Evolutionary conservation across 2,329 filamentous ascomycete species (phyloP), one percentile per base, ranked within the genome.

Genomic region (Dactylellina sp.): DNA sequence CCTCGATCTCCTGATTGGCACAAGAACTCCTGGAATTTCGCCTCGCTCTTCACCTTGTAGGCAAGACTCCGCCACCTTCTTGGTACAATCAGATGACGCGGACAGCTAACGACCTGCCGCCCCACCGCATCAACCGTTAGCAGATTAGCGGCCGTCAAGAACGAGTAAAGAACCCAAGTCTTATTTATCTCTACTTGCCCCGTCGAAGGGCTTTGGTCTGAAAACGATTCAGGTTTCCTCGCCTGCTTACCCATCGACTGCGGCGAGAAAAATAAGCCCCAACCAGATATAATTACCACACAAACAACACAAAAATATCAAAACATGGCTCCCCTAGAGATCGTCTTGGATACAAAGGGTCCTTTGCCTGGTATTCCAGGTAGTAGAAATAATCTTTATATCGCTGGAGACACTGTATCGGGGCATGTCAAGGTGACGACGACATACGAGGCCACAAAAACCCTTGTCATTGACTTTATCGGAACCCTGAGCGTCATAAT

Each of bases 331-430:
- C 60, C 60, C 3, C 11, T 72, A 18, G 68, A 72, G 39, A 65
- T 72, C 25, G 49, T 50, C 28, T 37, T 72, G n/a, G 68, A 72
- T 22, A 22, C 52, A 3, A 64, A 64, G 22, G 53, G 60, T 5
- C 60, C 53, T 0, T 60, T 72, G 3, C 60, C 68, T 9, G 68
- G 68, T 5, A 46, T 70, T 16, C 64, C 64, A 12, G 64, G 64
- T 14, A 70, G 64, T 25, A 46, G 56, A 37, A 70, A 61, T 28
- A 62, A 70, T 32, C 47, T 72, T 16, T 72, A 72, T 12, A 46
- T 60, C 24, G 68, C 68, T 16, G 52, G 53, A 20, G 68, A 72
- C n/a, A 65, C 60, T n/a, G 68, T 72, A n/a, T 53, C 52, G 7
- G 68, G 68, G 0, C 49, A 72, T 56, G 68, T 64, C 16, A 40